Percentiles rank a stretch among this genome's conserved stretches.
Evolutionary conservation across 2,329 filamentous ascomycete species (phyloP).

Genomic region (Coniosporium tulheliwenetii): DNA sequence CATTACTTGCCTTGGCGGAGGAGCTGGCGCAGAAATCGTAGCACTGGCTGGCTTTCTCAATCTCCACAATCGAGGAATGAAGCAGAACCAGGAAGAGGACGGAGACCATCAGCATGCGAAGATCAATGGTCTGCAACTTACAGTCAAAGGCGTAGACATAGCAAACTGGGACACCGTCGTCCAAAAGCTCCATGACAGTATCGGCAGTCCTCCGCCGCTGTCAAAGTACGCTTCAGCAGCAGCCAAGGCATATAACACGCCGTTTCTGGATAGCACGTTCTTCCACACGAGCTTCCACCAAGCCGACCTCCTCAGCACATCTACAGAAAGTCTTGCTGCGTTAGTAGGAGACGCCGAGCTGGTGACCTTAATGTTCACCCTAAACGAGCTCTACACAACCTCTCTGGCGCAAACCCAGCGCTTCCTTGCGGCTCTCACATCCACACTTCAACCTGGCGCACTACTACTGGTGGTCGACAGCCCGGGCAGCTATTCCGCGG

Average conservation of each 20-base stretch:
- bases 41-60: slow-evolving; percentile 37
- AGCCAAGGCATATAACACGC: slow-evolving; percentile 22
- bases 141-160: slow-evolving; percentile 60
- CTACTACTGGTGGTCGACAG: slow-evolving; percentile 80
- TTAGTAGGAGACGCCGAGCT: slow-evolving; percentile 24
- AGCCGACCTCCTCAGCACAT: slow-evolving; percentile 32
- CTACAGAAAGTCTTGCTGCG: slow-evolving; percentile 17
- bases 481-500: slow-evolving; percentile 80
- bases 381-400: slow-evolving; percentile 83
- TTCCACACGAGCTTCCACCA: slow-evolving; percentile 29
- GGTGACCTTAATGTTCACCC: slow-evolving; percentile 78
- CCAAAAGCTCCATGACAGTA: slow-evolving; percentile 36
- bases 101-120: not conserved
- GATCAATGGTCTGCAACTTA: slow-evolving; percentile 8
- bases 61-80: slow-evolving; percentile 11
- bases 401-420: slow-evolving; percentile 61
- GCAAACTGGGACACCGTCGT: slow-evolving; percentile 61
- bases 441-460: slow-evolving; percentile 39
- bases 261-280: slow-evolving; percentile 15
- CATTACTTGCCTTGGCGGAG: slow-evolving; percentile 46
- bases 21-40: slow-evolving; percentile 51
- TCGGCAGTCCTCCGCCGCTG: slow-evolving; percentile 34
- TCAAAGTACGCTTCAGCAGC: slow-evolving; percentile 32
- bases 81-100: slow-evolving; percentile 7
- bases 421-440: slow-evolving; percentile 57